Percentiles rank a stretch among this genome's conserved stretches.
phyloP scores from a whole-genome alignment of 2,329 filamentous ascomycete genomes.

The Fusarium sp. region DNA sequence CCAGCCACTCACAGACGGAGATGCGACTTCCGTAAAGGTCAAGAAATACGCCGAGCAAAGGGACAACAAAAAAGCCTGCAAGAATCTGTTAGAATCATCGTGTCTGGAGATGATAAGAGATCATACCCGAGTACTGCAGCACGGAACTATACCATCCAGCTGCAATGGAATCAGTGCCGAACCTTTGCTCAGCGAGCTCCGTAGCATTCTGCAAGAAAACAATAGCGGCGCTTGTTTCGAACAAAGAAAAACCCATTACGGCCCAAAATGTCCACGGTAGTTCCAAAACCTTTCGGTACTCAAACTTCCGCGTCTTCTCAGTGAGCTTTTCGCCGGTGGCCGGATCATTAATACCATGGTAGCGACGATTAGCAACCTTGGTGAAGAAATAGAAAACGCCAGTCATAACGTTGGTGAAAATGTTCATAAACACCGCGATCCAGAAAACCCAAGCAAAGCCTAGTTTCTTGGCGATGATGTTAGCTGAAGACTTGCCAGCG shows the following conservation, averaged over 20 bases:
- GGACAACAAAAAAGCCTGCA: conserved; percentile 69
- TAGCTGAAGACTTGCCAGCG: conserved; percentile 71
- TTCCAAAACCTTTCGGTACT: conserved; percentile 66
- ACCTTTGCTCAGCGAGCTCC: conserved; percentile 71
- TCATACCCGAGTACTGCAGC: conserved; percentile 61
- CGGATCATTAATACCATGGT: conserved; percentile 49
- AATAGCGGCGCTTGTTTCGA: conserved; percentile 68
- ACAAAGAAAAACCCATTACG: conserved; percentile 68
- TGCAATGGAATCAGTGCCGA: conserved; percentile 64
- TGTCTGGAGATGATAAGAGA: accelerated
- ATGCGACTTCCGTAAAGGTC: conserved; percentile 69
- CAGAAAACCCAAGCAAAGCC: conserved; percentile 71
- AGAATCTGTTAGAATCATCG: not conserved
- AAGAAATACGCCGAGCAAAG: conserved; percentile 68
- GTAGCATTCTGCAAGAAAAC: conserved; percentile 72
- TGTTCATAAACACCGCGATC: conserved; percentile 73
- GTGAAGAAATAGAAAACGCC: conserved; percentile 69
- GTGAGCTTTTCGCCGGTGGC: conserved; percentile 70
- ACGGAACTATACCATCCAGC: conserved; percentile 73
- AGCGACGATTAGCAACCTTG: conserved; percentile 22
- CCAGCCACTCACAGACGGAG: conserved; percentile 56
- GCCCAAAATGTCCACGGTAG: conserved; percentile 73
- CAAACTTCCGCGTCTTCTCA: conserved; percentile 70
- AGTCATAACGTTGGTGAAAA: conserved; percentile 72
- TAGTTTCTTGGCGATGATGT: conserved; percentile 66